A percentile compares a stretch with the other conserved stretches of the same genome.
Evolutionary conservation across 2,329 filamentous ascomycete species (phyloP).

Genomic region (Monilinia fructicola): DNA sequence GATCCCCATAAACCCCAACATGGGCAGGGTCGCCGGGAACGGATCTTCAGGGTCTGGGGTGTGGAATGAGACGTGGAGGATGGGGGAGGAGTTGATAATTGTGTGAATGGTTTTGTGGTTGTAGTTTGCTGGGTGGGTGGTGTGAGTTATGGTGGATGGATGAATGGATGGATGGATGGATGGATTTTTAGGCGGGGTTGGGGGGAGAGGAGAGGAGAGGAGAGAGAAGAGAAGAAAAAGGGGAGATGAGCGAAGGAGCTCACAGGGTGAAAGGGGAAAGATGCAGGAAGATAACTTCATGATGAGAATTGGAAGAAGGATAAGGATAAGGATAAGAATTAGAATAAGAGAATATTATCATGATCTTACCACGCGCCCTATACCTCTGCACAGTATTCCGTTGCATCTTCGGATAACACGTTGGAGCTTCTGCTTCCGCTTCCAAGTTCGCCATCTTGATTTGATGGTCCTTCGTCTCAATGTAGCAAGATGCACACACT

Average conservation of each 20-base stretch:
- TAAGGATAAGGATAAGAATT: too few species aligned
- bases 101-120: conserved; percentile 69
- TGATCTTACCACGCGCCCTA: not conserved
- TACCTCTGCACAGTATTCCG: conserved; percentile 13
- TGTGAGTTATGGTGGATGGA: not conserved
- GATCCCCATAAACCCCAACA: conserved; percentile 81
- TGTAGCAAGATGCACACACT: too few species aligned
- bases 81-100: conserved; percentile 71
- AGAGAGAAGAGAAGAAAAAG: not conserved
- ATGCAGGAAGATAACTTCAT: not conserved
- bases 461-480: too few species aligned
- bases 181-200: not conserved
- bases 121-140: conserved; percentile 58
- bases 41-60: conserved; percentile 52
- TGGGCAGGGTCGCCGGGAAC: conserved; percentile 61
- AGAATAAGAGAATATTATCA: not conserved
- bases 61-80: conserved; percentile 80
- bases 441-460: too few species aligned
- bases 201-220: not conserved
- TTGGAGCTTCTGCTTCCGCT: too few species aligned
- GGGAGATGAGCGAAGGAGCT: not conserved
- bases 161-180: not conserved
- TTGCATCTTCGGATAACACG: not conserved
- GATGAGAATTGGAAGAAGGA: too few species aligned
- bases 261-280: not conserved